phyloP scores from a whole-genome alignment of 768 basidiomycete genomes.

The Leccinum incarnatum region DNA sequence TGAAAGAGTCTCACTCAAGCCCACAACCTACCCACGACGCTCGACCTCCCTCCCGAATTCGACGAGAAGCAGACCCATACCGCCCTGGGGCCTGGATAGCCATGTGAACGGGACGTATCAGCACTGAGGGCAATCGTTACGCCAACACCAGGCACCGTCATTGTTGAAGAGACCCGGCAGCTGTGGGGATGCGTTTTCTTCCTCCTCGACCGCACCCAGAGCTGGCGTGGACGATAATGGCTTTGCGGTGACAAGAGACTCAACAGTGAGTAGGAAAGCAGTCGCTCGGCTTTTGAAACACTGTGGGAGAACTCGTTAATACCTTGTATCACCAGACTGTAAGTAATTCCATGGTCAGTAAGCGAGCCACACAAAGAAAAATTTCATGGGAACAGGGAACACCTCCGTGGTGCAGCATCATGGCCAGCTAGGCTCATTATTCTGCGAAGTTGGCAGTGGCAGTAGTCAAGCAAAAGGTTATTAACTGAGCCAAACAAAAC shows the following conservation, averaged over 20 bases:
- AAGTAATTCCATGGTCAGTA: too few relatives aligned
- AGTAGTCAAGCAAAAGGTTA: too few relatives aligned
- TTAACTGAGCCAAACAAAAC: background rate
- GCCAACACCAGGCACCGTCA: slow-evolving; percentile 86
- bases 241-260: slow-evolving; percentile 69
- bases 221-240: slow-evolving; percentile 50
- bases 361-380: too few relatives aligned
- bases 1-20: slow-evolving; percentile 11
- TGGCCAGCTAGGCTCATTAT: too few relatives aligned
- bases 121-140: slow-evolving; percentile 67
- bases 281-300: slow-evolving; percentile 54
- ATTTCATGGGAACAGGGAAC: too few relatives aligned
- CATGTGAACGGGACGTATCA: slow-evolving; percentile 71
- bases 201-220: slow-evolving; percentile 48
- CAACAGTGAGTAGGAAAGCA: slow-evolving; percentile 69
- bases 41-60: slow-evolving; percentile 38
- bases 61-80: slow-evolving; percentile 60
- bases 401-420: too few relatives aligned
- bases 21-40: slow-evolving; percentile 66
- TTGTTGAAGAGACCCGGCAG: slow-evolving; percentile 59
- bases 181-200: slow-evolving; percentile 37
- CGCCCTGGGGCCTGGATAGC: slow-evolving; percentile 59
- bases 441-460: too few relatives aligned
- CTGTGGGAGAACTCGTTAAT: too few relatives aligned
- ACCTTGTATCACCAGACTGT: too few relatives aligned